Base-by-base conservation (phyloP, 768 basidiomycete species). In the Lactarius tabidus region DNA sequence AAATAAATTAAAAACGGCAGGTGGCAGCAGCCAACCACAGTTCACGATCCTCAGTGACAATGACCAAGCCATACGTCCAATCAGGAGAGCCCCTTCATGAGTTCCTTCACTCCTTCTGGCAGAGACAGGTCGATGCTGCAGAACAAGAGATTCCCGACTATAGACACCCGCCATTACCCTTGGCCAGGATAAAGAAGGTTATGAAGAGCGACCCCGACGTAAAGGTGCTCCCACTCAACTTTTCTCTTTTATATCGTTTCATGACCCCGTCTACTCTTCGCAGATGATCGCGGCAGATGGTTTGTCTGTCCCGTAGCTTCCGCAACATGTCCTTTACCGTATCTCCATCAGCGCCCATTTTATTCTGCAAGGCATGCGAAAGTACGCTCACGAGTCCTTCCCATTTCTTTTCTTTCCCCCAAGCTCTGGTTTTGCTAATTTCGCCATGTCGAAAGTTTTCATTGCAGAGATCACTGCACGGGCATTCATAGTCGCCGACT, bases 251-350 rank as follows among this genome's bases (percentile, higher is more conserved):
- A 45, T 48, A 48, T 23, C 45, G 39, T 41, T 26, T 3, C 61
- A 31, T 60, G 66, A 35, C 60, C 53, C 39, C 51, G 23, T 26
- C 23, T 48, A 48, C 23, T 33, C 23, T 23, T 57, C 9, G 29
- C 68, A 95, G 95, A 98, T 98, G 96, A 98, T 98, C 71, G 94
- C 96, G 60, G 93, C 94, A 64, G 96, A 99, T 76, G 91, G 91
- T 91, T 73, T 64, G 81, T 72, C 55, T 48, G 28, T 41, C 64
- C 69, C 64, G 36, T 66, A 60, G 56, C 64, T 69, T 59, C 69
- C 59, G 70, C 55, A 56, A 9, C 56, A 48, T 52, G 48, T 59
- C 52, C 45, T 62, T 68, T 39, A 59, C 45, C 39, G 43, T 48
- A 29, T 52, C 14, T 48, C 18, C 31, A 43, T 70, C 70, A 90